Percentiles rank a stretch among this genome's conserved stretches.
Conservation (phyloP, 805 yeast species). For the Candida golubevii region DNA sequence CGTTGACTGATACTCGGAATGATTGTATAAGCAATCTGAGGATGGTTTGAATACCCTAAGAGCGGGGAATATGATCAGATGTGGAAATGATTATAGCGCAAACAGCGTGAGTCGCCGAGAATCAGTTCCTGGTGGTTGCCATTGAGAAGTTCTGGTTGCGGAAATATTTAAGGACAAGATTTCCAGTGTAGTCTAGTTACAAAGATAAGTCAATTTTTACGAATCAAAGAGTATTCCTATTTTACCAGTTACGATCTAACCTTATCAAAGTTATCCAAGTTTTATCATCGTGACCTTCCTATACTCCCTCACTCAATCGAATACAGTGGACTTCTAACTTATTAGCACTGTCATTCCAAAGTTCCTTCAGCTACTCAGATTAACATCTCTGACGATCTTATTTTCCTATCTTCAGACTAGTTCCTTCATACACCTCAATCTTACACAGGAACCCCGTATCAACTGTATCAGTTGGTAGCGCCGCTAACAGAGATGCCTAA, state of each 20-base stretch:
- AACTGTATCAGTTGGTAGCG: not conserved
- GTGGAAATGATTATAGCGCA: not conserved
- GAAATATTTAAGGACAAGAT: not conserved
- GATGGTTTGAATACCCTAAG: not conserved
- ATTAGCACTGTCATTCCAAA: too few relatives aligned
- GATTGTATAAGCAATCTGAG: too few relatives aligned
- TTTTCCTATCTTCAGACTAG: not conserved
- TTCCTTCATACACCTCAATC: not conserved
- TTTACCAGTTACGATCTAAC: not conserved
- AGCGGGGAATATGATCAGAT: not conserved
- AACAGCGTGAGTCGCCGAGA: not conserved
- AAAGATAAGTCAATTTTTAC: not conserved
- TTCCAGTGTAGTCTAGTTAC: not conserved
- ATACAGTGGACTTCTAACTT: too few relatives aligned
- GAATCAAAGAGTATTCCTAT: not conserved
- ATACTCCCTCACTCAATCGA: too few relatives aligned
- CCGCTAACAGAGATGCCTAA: not conserved
- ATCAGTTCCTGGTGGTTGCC: not conserved
- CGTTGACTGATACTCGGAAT: too few relatives aligned
- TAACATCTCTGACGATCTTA: conserved; percentile 2
- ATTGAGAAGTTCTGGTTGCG: not conserved
- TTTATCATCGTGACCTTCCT: too few relatives aligned
- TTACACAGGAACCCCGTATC: not conserved
- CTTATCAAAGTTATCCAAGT: not conserved
- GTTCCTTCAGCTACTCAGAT: not conserved